A percentile compares a stretch with the other conserved stretches of the same genome.
phyloP scores from a whole-genome alignment of 345 rosid species.

The Hibiscus mutabilis region DNA sequence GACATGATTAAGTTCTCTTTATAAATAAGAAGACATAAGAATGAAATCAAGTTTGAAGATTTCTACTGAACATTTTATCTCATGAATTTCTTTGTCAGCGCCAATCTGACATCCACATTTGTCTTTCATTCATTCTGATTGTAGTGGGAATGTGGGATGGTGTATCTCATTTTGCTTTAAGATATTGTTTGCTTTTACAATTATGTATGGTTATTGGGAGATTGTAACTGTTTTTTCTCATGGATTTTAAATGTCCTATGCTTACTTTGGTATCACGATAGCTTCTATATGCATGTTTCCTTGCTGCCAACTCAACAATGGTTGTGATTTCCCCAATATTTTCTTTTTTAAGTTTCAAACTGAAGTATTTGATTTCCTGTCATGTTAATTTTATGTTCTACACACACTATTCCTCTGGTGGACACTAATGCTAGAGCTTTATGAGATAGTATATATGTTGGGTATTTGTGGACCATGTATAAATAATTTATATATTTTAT shows the following conservation, averaged over 20 bases:
- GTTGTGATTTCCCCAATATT: background rate
- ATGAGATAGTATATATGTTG: background rate
- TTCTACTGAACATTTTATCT: background rate
- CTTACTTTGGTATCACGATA: background rate
- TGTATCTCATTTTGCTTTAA: background rate
- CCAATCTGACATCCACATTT: background rate
- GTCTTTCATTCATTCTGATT: background rate
- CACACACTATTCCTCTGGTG: background rate
- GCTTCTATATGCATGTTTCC: background rate
- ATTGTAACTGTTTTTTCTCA: background rate
- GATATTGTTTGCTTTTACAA: background rate
- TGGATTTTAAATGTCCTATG: background rate
- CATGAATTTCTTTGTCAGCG: background rate
- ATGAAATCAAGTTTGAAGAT: background rate
- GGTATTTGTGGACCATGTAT: conserved; percentile 1
- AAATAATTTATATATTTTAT: conserved; percentile 10
- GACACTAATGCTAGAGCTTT: background rate
- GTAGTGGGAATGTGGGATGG: background rate
- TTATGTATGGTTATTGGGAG: background rate
- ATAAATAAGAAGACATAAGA: background rate
- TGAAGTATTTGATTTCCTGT: background rate
- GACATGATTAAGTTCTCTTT: background rate
- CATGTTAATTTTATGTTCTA: background rate
- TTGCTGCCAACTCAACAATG: background rate
- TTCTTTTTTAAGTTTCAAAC: conserved; percentile 6